Base-by-base conservation (phyloP, 164 flowering plant genomes). In the Stephania yunnanensis region DNA sequence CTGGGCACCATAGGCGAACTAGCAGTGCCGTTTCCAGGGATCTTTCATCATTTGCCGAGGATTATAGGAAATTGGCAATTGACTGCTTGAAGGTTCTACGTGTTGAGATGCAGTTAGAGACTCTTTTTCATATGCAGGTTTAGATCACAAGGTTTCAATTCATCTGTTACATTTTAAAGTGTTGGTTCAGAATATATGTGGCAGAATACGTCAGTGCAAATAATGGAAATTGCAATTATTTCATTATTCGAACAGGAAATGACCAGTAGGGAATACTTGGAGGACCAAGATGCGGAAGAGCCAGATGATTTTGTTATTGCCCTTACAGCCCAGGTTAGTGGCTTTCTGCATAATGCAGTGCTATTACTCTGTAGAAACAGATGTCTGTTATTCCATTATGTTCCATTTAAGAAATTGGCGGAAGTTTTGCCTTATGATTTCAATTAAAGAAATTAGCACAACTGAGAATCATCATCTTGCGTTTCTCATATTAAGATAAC, bases 261-360 rank as follows among this genome's bases (percentile, higher is more conserved):
- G 96, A 82, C 86, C 42, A 88, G 69, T 74, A 87, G 94, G 84
- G 97, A 91, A 68, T 96, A 94, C 81, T 67, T 89, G 85, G 99
- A 96, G 68, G 97, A 96, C 79, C 90, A 90, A 86, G 99, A 96
- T 89, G 97, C 99, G 19, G 99, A 96, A 87, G 99, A 96, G 84
- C 99, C 99, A 8, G 99, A 96, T 85, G 97, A 96, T 84, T 96
- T 89, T 78, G 85, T 96, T 71, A 91, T 96, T 78, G 91, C 99
- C 69, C 90, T 94, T 73, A 90, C 95, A 67, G 86, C 99, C 64
- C 93, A 89, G 96, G 99, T 94, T 13, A 78, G 86, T 52, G 17
- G 69, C 20, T 68, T 69, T 10, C 25, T 58, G 58, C 7, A 31
- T 7, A 22, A 44, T n/a, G 46, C 48, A 15, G 20, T 19, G 8